Conservation (phyloP, 148 eudicot genomes). For the Pouteria glomerata region DNA sequence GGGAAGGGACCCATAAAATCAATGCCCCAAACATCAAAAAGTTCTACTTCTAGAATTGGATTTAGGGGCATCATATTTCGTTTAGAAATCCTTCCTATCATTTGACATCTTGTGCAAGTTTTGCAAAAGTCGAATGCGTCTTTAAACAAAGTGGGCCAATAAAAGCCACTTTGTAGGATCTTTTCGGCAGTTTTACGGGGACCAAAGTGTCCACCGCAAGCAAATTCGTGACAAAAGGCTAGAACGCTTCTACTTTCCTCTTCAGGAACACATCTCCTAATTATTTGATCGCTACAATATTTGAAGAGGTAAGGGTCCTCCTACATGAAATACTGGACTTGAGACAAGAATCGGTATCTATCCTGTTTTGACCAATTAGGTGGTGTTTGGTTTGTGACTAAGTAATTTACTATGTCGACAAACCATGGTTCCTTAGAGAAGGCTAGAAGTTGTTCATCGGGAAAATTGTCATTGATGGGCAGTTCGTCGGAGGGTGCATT, state of each 20-base stretch:
- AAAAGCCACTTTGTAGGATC: too few species aligned
- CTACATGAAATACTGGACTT: background rate
- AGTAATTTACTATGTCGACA: background rate
- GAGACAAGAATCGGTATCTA: background rate
- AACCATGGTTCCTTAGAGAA: too few species aligned
- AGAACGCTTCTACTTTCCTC: background rate
- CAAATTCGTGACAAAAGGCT: background rate
- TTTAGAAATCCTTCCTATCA: background rate
- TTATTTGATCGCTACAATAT: background rate
- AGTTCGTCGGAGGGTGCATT: background rate
- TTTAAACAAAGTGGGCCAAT: too few species aligned
- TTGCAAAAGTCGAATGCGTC: too few species aligned
- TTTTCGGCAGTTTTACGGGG: too few species aligned
- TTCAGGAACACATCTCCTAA: background rate
- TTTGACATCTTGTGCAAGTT: background rate
- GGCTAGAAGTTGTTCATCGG: background rate
- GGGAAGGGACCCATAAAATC: background rate
- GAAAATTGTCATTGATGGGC: background rate
- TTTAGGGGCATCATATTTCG: background rate
- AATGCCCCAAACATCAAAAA: background rate
- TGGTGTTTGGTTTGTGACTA: background rate
- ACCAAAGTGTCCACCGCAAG: background rate
- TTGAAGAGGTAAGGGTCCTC: background rate
- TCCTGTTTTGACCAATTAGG: background rate
- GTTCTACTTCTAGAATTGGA: background rate